Conservation (phyloP, 2,329 filamentous ascomycete species). For the Laburnicola sp. region DNA sequence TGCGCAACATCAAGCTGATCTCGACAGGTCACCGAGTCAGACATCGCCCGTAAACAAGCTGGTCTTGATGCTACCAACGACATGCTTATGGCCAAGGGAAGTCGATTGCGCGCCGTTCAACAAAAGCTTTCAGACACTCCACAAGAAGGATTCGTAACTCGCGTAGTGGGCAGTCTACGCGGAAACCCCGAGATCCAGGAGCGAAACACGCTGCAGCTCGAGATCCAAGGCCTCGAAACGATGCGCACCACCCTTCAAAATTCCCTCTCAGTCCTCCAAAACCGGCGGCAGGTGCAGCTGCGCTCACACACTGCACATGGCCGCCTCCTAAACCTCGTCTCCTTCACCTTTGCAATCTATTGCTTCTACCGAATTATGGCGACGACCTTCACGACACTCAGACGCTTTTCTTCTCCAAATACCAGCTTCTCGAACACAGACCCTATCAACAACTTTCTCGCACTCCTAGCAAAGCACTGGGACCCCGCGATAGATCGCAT, state of each 20-base stretch:
- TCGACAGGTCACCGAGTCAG: conserved; percentile 64
- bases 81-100: conserved; percentile 75
- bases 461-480: conserved; percentile 79
- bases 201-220: conserved; percentile 63
- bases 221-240: conserved; percentile 76
- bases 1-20: conserved; percentile 19
- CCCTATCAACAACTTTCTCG: conserved; percentile 81
- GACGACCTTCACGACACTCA: conserved; percentile 68
- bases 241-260: conserved; percentile 74
- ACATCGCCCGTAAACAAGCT: conserved; percentile 75
- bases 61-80: conserved; percentile 78
- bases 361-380: conserved; percentile 81
- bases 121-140: conserved; percentile 60
- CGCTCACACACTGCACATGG: conserved; percentile 70
- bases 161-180: conserved; percentile 72
- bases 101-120: conserved; percentile 70
- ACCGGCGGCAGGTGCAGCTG: conserved; percentile 64
- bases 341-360: conserved; percentile 75
- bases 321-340: conserved; percentile 63
- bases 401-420: conserved; percentile 57
- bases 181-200: conserved; percentile 62
- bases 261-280: conserved; percentile 65
- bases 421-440: conserved; percentile 69
- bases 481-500: conserved; percentile 79
- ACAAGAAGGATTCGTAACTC: conserved; percentile 67